Conservation (phyloP, 2,329 filamentous ascomycete genomes). For the Colletotrichum cordylinicola region DNA sequence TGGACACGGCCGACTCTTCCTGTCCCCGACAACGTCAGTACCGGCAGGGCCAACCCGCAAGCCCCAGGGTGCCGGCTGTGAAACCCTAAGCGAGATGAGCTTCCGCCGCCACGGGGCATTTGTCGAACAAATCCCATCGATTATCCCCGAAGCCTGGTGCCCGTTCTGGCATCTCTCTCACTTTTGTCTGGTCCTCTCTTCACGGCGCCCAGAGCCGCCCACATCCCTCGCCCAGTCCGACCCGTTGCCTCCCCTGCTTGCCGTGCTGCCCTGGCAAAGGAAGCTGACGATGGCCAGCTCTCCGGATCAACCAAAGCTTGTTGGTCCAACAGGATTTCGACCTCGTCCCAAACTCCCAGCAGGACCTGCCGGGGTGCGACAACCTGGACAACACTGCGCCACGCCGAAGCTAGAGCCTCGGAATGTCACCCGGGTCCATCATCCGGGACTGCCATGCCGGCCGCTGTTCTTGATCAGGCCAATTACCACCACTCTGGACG, state of each 20-base stretch:
- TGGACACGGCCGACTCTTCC: neutral
- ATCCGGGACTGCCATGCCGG: slow-evolving; percentile 9
- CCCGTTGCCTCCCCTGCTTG: neutral
- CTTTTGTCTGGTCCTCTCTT: neutral
- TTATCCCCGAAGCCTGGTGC: neutral
- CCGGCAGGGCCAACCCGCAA: neutral
- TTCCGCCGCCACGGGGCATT: slow-evolving; percentile 19
- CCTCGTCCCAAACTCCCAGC: neutral
- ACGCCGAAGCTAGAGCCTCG: slow-evolving; percentile 13
- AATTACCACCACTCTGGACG: neutral
- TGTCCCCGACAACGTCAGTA: slow-evolving; percentile 5
- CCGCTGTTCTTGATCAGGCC: slow-evolving; percentile 7
- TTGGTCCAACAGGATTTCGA: neutral
- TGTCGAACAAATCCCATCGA: slow-evolving; percentile 5
- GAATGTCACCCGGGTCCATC: slow-evolving; percentile 10
- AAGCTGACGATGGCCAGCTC: neutral
- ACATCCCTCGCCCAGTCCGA: slow-evolving; percentile 1
- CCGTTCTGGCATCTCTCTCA: slow-evolving; percentile 2
- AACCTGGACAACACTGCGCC: slow-evolving; percentile 10
- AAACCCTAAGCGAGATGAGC: slow-evolving; percentile 25
- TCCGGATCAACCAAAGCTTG: slow-evolving; percentile 17
- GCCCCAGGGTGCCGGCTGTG: slow-evolving; percentile 10
- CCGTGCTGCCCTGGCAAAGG: neutral
- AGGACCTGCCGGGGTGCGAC: slow-evolving; percentile 1
- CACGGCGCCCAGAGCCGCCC: slow-evolving; percentile 13